phyloP scores from a whole-genome alignment of 305 asterid species.

The Fraxinus baroniana region DNA sequence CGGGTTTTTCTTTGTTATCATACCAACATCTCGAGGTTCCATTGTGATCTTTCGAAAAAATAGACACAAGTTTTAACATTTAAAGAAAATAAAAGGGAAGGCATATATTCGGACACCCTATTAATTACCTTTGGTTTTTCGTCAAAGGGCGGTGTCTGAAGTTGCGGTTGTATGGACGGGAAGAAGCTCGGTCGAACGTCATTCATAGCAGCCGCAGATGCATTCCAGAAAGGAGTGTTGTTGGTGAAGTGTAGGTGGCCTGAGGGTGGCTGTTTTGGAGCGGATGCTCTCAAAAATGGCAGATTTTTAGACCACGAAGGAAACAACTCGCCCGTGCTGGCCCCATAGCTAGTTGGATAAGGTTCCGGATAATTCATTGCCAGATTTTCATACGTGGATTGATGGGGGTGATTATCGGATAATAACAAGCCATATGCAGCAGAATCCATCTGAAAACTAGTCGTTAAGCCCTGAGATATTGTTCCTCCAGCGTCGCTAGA shows the following conservation, averaged over 20 bases:
- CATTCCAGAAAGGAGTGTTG: conserved; percentile 79
- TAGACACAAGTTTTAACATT: background rate
- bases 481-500: conserved; percentile 38
- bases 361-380: conserved; percentile 43
- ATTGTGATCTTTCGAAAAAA: conserved; percentile 36
- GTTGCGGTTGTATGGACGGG: conserved; percentile 49
- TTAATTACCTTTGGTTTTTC: conserved; percentile 64
- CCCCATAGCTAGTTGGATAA: conserved; percentile 35
- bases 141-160: conserved; percentile 51
- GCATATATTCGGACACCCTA: background rate
- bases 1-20: conserved; percentile 42
- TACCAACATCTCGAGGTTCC: conserved; percentile 41
- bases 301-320: conserved; percentile 57
- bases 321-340: conserved; percentile 31
- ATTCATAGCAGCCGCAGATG: conserved; percentile 48
- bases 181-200: conserved; percentile 56
- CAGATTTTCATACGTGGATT: conserved; percentile 33
- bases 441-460: conserved; percentile 55
- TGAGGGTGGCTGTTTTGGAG: conserved; percentile 40
- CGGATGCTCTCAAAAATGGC: conserved; percentile 51
- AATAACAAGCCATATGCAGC: conserved; percentile 49
- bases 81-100: background rate
- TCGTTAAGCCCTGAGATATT: background rate
- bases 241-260: conserved; percentile 71
- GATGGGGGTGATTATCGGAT: conserved; percentile 42